A percentile compares a stretch with the other conserved stretches of the same genome.
Conservation (phyloP, 1,139 yeast species). For the Yamadazyma jaroonii region DNA sequence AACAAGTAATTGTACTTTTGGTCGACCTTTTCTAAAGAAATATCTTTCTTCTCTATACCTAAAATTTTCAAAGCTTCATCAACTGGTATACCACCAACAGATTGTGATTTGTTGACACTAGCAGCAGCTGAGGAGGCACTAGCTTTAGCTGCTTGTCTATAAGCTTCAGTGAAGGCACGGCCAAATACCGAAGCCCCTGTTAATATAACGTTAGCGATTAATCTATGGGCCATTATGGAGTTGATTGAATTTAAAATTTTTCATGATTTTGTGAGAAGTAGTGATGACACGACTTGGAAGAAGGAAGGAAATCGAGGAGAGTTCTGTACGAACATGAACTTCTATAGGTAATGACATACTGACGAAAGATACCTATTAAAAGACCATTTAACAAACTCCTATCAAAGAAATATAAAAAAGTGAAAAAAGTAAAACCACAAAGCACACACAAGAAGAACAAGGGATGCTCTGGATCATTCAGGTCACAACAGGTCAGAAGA, state of each 20-base stretch:
- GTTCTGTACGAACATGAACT: too few relatives aligned
- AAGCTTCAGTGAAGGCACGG: conserved; percentile 94
- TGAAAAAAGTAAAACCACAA: not conserved
- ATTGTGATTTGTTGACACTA: conserved; percentile 46
- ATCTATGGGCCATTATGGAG: conserved; percentile 73
- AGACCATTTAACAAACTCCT: too few relatives aligned
- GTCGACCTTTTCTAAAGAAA: conserved; percentile 60
- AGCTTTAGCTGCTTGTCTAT: conserved; percentile 91
- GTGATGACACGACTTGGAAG: not conserved
- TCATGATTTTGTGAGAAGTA: not conserved
- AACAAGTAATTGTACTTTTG: conserved; percentile 80
- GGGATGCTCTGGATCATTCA: too few relatives aligned
- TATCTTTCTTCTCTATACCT: conserved; percentile 63
- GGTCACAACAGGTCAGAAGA: too few relatives aligned
- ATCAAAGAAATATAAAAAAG: too few relatives aligned
- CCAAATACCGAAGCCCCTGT: conserved; percentile 97
- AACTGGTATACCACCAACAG: conserved; percentile 73
- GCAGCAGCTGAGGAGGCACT: conserved; percentile 57
- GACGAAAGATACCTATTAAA: too few relatives aligned
- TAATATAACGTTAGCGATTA: conserved; percentile 81
- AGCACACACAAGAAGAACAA: not conserved
- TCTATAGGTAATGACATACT: too few relatives aligned
- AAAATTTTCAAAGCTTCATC: conserved; percentile 92
- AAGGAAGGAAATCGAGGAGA: not conserved
- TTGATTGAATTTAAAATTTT: conserved; percentile 1